A percentile compares a stretch with the other conserved stretches of the same genome.
Evolutionary conservation across 2,329 filamentous ascomycete genomes (phyloP).

Genomic region (Aspergillus proliferans): DNA sequence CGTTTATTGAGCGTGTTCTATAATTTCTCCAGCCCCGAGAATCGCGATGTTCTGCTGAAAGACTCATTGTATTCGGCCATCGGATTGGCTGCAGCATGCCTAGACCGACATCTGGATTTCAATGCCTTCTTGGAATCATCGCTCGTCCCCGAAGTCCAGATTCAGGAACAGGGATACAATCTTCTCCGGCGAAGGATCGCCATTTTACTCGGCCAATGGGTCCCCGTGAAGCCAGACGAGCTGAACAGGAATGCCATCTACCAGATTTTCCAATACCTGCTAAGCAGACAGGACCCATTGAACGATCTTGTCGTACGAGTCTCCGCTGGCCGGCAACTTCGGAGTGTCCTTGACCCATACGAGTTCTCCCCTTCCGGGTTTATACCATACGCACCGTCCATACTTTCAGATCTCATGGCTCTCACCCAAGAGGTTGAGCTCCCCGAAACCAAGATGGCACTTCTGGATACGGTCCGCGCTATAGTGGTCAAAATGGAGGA

Average conservation of each 20-base stretch:
- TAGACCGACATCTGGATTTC: conserved; percentile 74
- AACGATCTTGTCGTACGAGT: conserved; percentile 92
- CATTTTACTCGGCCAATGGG: conserved; percentile 85
- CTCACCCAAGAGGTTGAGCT: conserved; percentile 74
- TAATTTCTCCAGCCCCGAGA: conserved; percentile 60
- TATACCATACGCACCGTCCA: conserved; percentile 66
- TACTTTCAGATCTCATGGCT: conserved; percentile 65
- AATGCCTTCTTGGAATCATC: conserved; percentile 69
- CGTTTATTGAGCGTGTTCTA: conserved; percentile 79
- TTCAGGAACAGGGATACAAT: conserved; percentile 61
- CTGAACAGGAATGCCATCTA: conserved; percentile 69
- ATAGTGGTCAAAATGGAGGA: conserved; percentile 77
- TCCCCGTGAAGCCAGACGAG: conserved; percentile 66
- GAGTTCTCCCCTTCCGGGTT: conserved; percentile 71
- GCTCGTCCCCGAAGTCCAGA: conserved; percentile 72
- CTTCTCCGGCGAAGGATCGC: conserved; percentile 81
- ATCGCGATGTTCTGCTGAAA: conserved; percentile 71
- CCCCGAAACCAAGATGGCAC: conserved; percentile 82
- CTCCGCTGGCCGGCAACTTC: conserved; percentile 80
- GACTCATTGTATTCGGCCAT: conserved; percentile 94
- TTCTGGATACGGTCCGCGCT: conserved; percentile 78
- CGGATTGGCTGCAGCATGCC: conserved; percentile 72
- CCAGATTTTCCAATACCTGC: conserved; percentile 79
- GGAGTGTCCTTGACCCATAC: conserved; percentile 74
- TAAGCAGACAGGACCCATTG: conserved; percentile 66